Base-by-base conservation (phyloP, 176 grass and related monocot species). In the Thalia dealbata region DNA sequence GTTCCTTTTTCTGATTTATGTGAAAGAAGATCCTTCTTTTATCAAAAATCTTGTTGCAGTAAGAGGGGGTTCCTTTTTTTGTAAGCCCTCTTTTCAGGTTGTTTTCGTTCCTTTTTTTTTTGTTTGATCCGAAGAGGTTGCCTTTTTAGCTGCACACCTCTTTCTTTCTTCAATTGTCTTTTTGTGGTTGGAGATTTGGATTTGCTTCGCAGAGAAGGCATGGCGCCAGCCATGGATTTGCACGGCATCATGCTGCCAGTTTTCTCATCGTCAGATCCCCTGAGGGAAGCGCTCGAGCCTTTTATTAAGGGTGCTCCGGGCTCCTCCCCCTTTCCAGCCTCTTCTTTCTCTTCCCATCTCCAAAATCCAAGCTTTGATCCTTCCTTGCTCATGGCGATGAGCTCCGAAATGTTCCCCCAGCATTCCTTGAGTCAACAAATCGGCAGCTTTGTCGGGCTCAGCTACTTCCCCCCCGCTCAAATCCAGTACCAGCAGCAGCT, bases 191-290 rank as follows among this genome's bases (percentile, higher is more conserved):
- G 28, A 52, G 46, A 14, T 52, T 30, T 5, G 41, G 52, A 42
- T 75, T 75, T 44, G 35, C 21, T 75, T 75, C 3, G 2, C 6
- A 41, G 29, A 59, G 52, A 61, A 74, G 72, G 55, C 54, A 71
- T 75, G 73, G 73, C 73, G n/a, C 25, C 73, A 43, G 52, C 73
- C 55, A 43, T 62, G 55, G 73, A 61, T 61, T 8, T 75, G n/a
- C 25, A 61, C 55, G 51, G 55, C 32, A 22, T 16, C 22, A 19
- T 52, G 43, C n/a, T 52, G 43, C n/a, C 46, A 7, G 69, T 27
- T 50, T 71, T 51, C 45, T 51, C 69, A 10, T 61, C 28, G 2
- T 75, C 52, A 3, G 54, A 75, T 61, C 73, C 73, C 44, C 22
- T 46, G 38, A 61, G 30, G 56, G 55, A 75, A 42, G 54, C 55